Conservation (phyloP, 2,329 filamentous ascomycete genomes). For the Sporothrix brunneoviolacea region DNA sequence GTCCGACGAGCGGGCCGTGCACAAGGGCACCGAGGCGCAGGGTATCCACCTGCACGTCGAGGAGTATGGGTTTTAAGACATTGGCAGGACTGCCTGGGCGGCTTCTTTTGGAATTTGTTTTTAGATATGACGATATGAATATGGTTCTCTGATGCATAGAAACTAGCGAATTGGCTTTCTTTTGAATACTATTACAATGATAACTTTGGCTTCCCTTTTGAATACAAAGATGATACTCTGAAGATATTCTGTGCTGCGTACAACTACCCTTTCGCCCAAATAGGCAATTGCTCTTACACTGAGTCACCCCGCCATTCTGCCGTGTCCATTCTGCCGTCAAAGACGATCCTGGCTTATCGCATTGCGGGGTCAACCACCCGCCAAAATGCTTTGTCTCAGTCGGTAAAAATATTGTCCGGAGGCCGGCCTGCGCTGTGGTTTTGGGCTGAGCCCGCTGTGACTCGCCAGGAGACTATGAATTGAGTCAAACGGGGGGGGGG, state of each 20-base stretch:
- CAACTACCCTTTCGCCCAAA: background rate
- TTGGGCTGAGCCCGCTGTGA: too few relatives aligned
- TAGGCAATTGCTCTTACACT: constrained; percentile 10
- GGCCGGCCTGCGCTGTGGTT: background rate
- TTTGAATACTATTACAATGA: background rate
- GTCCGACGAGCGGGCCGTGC: constrained; percentile 55
- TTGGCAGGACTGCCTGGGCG: background rate
- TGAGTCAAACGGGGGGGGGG: too few relatives aligned
- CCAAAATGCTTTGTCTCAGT: background rate
- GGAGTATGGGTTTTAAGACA: constrained; percentile 39
- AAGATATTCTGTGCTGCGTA: background rate
- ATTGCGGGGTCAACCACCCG: background rate
- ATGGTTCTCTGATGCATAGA: background rate
- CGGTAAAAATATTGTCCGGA: constrained; percentile 14
- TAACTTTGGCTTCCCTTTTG: background rate
- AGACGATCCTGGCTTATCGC: background rate
- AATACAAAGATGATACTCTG: too few relatives aligned
- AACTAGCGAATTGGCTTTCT: background rate
- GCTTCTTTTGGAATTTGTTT: background rate
- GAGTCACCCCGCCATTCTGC: background rate
- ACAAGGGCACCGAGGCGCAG: constrained; percentile 58
- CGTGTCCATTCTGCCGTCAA: too few relatives aligned
- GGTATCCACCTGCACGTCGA: constrained; percentile 56
- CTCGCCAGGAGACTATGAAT: too few relatives aligned
- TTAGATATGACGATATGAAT: too few relatives aligned